These are phyloP conservation scores for Albophoma yamanashiensis DNA, from an alignment of 2,329 filamentous ascomycete species.

Conservation along the genomic window DNA sequence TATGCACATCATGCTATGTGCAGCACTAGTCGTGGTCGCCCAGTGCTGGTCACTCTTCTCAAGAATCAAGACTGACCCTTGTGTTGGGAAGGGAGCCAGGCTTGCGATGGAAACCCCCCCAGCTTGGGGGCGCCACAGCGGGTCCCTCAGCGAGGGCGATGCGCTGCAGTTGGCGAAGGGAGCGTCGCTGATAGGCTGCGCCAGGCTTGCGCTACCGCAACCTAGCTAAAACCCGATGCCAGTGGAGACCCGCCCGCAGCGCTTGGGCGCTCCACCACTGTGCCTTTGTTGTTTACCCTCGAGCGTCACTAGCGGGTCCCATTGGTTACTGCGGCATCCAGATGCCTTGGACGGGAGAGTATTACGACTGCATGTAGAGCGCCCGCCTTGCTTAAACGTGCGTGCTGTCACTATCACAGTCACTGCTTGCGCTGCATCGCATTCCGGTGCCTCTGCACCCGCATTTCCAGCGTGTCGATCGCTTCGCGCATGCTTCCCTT, in stretches of 20 bases:
- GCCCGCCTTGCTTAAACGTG: neutral
- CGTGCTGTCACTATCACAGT: neutral
- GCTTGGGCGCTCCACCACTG: neutral
- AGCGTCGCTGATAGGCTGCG: neutral
- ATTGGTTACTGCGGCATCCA: slow-evolving; percentile 14
- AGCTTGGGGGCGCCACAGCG: neutral
- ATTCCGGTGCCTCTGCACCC: neutral
- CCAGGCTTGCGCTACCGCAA: neutral
- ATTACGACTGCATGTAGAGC: neutral
- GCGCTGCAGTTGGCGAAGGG: neutral
- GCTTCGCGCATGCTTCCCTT: neutral
- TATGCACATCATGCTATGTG: neutral
- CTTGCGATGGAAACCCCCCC: neutral
- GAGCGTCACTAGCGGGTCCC: slow-evolving; percentile 1
- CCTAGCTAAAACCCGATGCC: neutral
- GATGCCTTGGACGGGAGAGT: neutral
- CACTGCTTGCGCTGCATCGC: neutral
- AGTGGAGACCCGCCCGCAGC: neutral
- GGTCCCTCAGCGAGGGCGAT: neutral
- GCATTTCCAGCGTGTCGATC: neutral
- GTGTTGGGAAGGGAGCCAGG: neutral
- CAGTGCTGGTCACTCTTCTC: neutral
- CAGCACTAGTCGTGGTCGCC: neutral
- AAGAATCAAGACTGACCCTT: neutral
- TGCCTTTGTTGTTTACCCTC: neutral